Conservation (phyloP, 305 asterid genomes). For the Plantago coronopus region DNA sequence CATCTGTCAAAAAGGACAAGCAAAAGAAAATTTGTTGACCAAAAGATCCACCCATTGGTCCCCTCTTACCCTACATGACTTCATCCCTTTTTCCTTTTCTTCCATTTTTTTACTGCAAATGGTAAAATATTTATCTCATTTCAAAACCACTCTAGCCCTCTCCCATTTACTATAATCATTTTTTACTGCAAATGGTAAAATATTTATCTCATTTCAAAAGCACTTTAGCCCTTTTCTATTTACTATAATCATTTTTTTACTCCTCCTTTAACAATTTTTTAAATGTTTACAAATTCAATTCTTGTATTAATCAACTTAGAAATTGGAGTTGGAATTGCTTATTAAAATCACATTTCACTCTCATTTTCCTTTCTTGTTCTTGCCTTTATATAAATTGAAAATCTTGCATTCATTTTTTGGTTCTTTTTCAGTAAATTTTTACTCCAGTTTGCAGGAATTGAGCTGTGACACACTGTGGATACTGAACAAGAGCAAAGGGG, state of each 20-base stretch:
- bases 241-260: too few species aligned
- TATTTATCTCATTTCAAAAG: too few species aligned
- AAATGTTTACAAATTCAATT: conserved; percentile 8
- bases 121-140: conserved; percentile 12
- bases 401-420: background rate
- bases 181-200: too few species aligned
- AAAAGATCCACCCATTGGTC: conserved; percentile 30
- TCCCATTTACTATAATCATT: conserved; percentile 20
- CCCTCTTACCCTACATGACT: conserved; percentile 18
- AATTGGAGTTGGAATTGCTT: conserved; percentile 20
- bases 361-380: background rate
- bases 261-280: background rate
- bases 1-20: conserved; percentile 27
- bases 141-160: conserved; percentile 28
- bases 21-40: conserved; percentile 39
- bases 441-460: background rate
- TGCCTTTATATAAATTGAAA: background rate
- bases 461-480: background rate
- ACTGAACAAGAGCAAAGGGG: background rate
- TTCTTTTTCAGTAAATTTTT: background rate
- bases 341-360: conserved; percentile 36
- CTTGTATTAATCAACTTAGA: too few species aligned
- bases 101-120: conserved; percentile 10
- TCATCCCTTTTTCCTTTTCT: background rate
- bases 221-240: too few species aligned